phyloP scores from a whole-genome alignment of 139 green algal genomes.

The Tetradesmus obliquus region DNA sequence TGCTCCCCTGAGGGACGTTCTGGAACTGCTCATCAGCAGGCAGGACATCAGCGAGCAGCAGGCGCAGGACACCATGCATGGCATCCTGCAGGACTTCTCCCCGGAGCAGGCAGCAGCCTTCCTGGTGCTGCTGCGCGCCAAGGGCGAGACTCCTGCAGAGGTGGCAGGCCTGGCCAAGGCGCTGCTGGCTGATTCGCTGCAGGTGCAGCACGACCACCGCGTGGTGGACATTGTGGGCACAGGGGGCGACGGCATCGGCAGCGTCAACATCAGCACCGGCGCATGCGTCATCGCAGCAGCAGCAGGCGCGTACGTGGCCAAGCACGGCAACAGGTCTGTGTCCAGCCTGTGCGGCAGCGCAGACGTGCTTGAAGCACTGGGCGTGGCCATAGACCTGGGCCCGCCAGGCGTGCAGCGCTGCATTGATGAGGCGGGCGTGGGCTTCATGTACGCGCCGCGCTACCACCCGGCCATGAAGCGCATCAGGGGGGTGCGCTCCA shows the following conservation, averaged over 20 bases:
- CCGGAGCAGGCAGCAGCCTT: constrained; percentile 92
- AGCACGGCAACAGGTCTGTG: constrained; percentile 97
- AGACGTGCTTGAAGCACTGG: constrained; percentile 95
- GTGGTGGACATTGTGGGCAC: constrained; percentile 99
- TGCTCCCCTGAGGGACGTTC: constrained; percentile 54
- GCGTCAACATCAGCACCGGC: constrained; percentile 99
- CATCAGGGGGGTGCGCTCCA: constrained; percentile 82
- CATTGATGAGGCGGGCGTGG: constrained; percentile 88
- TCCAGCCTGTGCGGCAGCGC: constrained; percentile 94
- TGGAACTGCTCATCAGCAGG: constrained; percentile 79
- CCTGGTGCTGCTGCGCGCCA: constrained; percentile 95
- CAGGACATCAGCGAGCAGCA: constrained; percentile 78
- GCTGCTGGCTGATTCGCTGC: constrained; percentile 73
- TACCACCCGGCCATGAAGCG: constrained; percentile 78
- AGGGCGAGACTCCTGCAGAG: constrained; percentile 97
- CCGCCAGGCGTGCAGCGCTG: constrained; percentile 83
- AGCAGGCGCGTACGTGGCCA: constrained; percentile 95
- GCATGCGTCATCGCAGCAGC: constrained; percentile 94
- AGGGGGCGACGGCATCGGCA: constrained; percentile 96
- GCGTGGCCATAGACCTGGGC: constrained; percentile 93
- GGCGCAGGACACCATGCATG: constrained; percentile 66
- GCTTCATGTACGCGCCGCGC: constrained; percentile 98
- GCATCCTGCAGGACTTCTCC: constrained; percentile 77
- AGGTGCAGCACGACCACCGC: not conserved
- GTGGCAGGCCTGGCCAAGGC: constrained; percentile 92